Evolutionary conservation across 306 rosid species (phyloP).

Genomic region (Gastrolobium villosum): DNA sequence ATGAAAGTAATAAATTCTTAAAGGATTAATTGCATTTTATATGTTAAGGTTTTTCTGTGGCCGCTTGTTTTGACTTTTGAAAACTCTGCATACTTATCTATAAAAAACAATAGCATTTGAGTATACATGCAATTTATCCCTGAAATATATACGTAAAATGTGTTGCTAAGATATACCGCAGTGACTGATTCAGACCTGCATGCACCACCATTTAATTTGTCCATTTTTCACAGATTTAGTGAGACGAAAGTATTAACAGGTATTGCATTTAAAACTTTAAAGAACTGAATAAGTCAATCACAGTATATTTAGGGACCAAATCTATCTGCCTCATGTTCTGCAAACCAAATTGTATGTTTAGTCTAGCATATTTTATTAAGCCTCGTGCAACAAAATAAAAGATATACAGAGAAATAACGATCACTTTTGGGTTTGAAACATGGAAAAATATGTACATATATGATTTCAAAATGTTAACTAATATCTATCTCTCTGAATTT

Average conservation of each 20-base stretch:
- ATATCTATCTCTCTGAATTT: constrained; percentile 60
- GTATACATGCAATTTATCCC: neutral
- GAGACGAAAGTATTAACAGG: neutral
- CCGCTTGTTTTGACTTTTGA: neutral
- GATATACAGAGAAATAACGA: constrained; percentile 10
- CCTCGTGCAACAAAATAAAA: constrained; percentile 11
- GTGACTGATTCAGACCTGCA: neutral
- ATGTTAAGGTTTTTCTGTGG: neutral
- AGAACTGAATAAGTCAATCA: neutral
- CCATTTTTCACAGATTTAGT: neutral
- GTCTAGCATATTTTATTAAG: neutral
- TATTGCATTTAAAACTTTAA: constrained; percentile 14
- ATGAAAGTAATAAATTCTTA: neutral
- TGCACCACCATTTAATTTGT: neutral
- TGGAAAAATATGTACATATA: constrained; percentile 55
- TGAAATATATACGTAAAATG: neutral
- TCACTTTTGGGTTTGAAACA: constrained; percentile 40
- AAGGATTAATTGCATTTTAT: neutral
- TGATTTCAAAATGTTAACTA: constrained; percentile 61
- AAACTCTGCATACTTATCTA: neutral
- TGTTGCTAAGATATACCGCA: neutral
- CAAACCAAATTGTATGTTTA: neutral
- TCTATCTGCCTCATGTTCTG: constrained; percentile 1
- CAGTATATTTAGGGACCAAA: neutral
- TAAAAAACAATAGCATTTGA: neutral